Evolutionary conservation across 768 basidiomycete genomes (phyloP).

Genomic region (Boletales sp.): DNA sequence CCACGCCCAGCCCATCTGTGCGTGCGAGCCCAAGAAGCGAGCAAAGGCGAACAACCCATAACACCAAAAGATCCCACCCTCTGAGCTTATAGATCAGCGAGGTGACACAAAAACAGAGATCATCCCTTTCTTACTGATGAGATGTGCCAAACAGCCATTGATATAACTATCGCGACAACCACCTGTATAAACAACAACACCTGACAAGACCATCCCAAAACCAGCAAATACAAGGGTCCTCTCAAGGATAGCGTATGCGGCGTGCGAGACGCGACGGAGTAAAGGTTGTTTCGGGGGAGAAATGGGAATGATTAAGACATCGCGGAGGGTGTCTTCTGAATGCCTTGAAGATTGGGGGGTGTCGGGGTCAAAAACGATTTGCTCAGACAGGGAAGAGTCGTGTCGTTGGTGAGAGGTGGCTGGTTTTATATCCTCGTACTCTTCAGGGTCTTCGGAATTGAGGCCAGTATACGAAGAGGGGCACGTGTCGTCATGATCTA

Average conservation of each 20-base stretch:
- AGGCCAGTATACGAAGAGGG: constrained; percentile 49
- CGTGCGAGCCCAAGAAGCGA: constrained; percentile 90
- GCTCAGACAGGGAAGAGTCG: constrained; percentile 46
- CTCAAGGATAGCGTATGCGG: constrained; percentile 53
- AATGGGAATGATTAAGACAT: constrained; percentile 24
- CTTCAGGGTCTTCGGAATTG: constrained; percentile 50
- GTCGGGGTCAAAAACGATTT: constrained; percentile 47
- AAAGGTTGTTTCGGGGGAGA: constrained; percentile 21
- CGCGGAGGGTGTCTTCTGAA: constrained; percentile 59
- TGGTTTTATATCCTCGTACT: constrained; percentile 46
- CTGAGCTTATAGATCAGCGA: constrained; percentile 33
- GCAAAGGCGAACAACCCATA: constrained; percentile 87
- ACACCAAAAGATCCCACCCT: constrained; percentile 90
- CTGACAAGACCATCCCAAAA: constrained; percentile 60
- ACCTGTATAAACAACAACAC: constrained; percentile 81
- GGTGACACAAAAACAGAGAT: background rate
- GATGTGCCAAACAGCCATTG: constrained; percentile 85
- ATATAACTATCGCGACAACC: constrained; percentile 75
- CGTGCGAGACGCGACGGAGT: constrained; percentile 42
- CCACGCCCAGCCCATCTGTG: constrained; percentile 94
- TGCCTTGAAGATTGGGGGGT: constrained; percentile 40
- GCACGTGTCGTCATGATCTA: constrained; percentile 41
- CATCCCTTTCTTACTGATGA: constrained; percentile 66
- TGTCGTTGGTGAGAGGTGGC: constrained; percentile 31
- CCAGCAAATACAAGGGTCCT: constrained; percentile 67